These are phyloP conservation scores for Fusarium subglutinans DNA, from an alignment of 2,329 filamentous ascomycete species.

Conservation along the genomic window DNA sequence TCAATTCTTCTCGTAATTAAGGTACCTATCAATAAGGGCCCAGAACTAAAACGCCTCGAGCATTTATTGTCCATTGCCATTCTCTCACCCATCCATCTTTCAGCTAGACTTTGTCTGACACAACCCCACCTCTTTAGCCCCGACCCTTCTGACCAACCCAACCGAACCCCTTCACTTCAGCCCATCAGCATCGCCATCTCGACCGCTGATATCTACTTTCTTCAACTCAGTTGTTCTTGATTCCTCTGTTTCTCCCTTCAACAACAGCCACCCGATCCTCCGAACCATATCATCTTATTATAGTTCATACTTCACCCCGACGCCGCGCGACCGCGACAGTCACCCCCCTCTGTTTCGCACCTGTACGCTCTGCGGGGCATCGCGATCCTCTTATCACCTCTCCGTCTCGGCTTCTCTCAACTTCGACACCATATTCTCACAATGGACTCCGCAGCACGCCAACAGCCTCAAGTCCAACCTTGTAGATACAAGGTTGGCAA, in stretches of 20 bases:
- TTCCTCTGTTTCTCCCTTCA: neutral
- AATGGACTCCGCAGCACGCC: slow-evolving; percentile 40
- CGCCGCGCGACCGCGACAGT: neutral
- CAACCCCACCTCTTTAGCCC: slow-evolving; percentile 19
- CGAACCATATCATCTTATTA: neutral
- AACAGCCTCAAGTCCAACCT: slow-evolving; percentile 78
- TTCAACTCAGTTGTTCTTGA: neutral
- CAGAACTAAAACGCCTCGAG: slow-evolving; percentile 2
- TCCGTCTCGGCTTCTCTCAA: neutral
- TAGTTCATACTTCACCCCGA: neutral
- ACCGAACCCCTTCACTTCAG: slow-evolving; percentile 17
- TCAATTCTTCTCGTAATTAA: neutral
- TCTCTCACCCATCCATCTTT: slow-evolving; percentile 21
- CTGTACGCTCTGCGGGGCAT: slow-evolving; percentile 29
- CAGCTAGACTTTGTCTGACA: slow-evolving; percentile 26
- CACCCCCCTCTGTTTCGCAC: neutral
- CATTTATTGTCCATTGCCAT: neutral
- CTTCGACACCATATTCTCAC: slow-evolving; percentile 9
- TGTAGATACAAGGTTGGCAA: slow-evolving; percentile 99
- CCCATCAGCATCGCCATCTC: slow-evolving; percentile 19
- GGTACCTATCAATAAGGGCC: neutral
- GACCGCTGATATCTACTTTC: slow-evolving; percentile 14
- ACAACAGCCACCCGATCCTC: neutral
- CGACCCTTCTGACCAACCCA: slow-evolving; percentile 18
- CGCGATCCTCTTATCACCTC: slow-evolving; percentile 16